phyloP scores from a whole-genome alignment of 1,284 basidiomycete species.

The Ceratobasidium sp. region DNA sequence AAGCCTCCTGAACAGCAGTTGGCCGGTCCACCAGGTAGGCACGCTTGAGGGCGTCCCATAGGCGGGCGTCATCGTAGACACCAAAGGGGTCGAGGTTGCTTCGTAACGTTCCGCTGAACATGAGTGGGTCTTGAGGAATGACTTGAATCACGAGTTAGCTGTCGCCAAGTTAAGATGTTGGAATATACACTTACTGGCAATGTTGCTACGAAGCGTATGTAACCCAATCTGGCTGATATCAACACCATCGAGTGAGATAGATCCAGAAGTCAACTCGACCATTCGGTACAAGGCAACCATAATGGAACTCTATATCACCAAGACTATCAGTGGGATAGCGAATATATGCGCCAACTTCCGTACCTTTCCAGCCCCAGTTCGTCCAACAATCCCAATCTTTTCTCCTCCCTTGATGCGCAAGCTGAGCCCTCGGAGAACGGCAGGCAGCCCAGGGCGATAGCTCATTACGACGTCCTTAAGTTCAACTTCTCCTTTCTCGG shows the following conservation, averaged over 20 bases:
- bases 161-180: constrained; percentile 56
- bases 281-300: constrained; percentile 67
- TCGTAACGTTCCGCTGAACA: constrained; percentile 81
- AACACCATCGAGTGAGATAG: constrained; percentile 60
- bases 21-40: constrained; percentile 71
- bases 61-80: constrained; percentile 76
- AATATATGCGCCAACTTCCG: neutral
- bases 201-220: constrained; percentile 70
- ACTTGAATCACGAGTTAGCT: constrained; percentile 56
- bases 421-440: constrained; percentile 68
- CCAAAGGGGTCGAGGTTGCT: constrained; percentile 87
- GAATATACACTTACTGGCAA: constrained; percentile 67
- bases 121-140: constrained; percentile 86
- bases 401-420: constrained; percentile 80
- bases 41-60: constrained; percentile 87
- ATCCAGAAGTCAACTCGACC: constrained; percentile 75
- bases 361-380: constrained; percentile 56
- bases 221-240: constrained; percentile 67
- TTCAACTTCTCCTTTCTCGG: constrained; percentile 66
- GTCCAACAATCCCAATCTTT: constrained; percentile 89
- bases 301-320: constrained; percentile 69
- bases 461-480: constrained; percentile 74
- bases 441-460: constrained; percentile 74
- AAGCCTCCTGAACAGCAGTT: constrained; percentile 48
- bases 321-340: neutral